phyloP scores from a whole-genome alignment of 768 basidiomycete genomes.

The Mycena metata region DNA sequence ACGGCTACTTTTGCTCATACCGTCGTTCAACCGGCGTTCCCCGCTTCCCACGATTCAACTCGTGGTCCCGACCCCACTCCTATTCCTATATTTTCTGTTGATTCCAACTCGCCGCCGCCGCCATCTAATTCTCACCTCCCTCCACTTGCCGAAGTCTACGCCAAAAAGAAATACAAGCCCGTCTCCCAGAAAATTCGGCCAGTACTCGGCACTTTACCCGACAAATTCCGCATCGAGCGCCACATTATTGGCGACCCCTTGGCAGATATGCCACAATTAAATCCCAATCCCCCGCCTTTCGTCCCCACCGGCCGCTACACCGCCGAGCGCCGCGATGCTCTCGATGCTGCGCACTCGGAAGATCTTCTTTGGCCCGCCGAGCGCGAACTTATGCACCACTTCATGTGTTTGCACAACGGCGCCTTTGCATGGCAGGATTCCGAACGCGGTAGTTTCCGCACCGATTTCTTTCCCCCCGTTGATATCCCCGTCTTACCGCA shows the following conservation, averaged over 20 bases:
- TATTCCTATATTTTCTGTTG: neutral
- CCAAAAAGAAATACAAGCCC: constrained; percentile 42
- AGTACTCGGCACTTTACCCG: constrained; percentile 34
- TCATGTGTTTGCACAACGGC: constrained; percentile 1
- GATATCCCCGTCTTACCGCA: too few relatives aligned
- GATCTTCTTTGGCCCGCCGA: constrained; percentile 29
- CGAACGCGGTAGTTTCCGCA: constrained; percentile 25
- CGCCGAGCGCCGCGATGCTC: neutral
- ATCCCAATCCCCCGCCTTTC: constrained; percentile 26
- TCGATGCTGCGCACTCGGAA: constrained; percentile 6
- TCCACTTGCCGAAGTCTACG: constrained; percentile 5
- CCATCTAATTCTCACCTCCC: neutral
- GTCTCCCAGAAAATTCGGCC: constrained; percentile 41
- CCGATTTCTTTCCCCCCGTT: too few relatives aligned
- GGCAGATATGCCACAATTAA: constrained; percentile 27
- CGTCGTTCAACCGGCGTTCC: constrained; percentile 26
- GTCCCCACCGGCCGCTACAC: constrained; percentile 31
- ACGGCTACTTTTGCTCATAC: constrained; percentile 17
- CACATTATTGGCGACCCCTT: constrained; percentile 37
- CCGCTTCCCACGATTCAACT: constrained; percentile 26
- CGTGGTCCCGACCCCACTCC: constrained; percentile 1
- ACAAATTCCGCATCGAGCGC: constrained; percentile 38
- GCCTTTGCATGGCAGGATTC: constrained; percentile 33
- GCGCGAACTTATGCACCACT: constrained; percentile 9
- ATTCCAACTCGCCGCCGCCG: neutral